These are phyloP conservation scores for Boletus reticuloceps DNA, from an alignment of 768 basidiomycete species.

Conservation along the genomic window DNA sequence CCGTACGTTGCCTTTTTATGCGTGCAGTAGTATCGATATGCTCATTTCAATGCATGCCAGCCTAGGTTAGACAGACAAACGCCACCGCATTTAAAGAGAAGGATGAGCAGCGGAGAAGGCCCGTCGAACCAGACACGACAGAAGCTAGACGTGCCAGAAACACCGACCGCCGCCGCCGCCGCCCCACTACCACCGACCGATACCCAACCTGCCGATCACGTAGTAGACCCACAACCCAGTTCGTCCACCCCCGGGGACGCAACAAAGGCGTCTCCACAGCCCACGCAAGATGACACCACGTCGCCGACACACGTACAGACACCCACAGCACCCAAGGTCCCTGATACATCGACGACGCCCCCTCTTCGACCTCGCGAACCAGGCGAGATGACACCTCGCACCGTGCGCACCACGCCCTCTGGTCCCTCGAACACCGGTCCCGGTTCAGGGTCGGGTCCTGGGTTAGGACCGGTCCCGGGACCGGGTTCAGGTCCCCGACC, in stretches of 20 bases:
- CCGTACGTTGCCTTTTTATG: conserved; percentile 9
- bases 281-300: not conserved
- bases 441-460: too few relatives aligned
- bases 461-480: not conserved
- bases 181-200: not conserved
- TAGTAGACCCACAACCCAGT: not conserved
- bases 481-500: not conserved
- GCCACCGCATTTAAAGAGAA: conserved; percentile 11
- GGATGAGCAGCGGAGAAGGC: not conserved
- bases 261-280: not conserved
- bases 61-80: conserved; percentile 14
- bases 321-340: not conserved
- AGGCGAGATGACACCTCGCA: conserved; percentile 3
- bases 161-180: not conserved
- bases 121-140: conserved; percentile 11
- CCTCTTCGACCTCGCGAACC: conserved; percentile 4
- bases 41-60: conserved; percentile 4
- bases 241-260: not conserved
- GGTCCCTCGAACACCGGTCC: not conserved
- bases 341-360: not conserved
- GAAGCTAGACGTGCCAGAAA: conserved; percentile 7
- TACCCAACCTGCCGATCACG: not conserved
- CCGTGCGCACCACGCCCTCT: not conserved
- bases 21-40: too few relatives aligned
- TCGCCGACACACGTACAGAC: not conserved